These are phyloP conservation scores for Trebouxiophyceae sp. DNA, from an alignment of 163 green algal species.

Conservation along the genomic window DNA sequence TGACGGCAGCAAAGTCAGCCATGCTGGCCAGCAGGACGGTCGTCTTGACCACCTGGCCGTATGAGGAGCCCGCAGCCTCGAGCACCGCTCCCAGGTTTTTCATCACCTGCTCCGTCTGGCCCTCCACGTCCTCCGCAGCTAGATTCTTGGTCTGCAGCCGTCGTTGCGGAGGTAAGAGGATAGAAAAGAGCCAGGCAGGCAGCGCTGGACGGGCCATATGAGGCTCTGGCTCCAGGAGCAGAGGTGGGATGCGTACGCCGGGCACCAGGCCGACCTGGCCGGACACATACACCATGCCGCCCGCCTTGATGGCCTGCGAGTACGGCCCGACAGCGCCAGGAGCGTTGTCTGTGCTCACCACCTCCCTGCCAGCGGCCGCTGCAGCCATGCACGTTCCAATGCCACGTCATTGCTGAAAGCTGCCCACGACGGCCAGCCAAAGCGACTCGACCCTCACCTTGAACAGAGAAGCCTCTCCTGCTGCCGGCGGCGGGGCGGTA, in stretches of 20 bases:
- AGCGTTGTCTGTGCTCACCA: conserved; percentile 66
- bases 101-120: conserved; percentile 83
- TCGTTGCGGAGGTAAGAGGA: neutral
- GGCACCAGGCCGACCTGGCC: conserved; percentile 70
- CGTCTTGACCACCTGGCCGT: conserved; percentile 84
- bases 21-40: conserved; percentile 81
- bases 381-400: too few species aligned
- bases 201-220: too few species aligned
- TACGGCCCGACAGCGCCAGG: conserved; percentile 93
- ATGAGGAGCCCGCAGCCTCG: conserved; percentile 68
- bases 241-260: conserved; percentile 42
- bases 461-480: too few species aligned
- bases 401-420: too few species aligned
- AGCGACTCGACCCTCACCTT: too few species aligned
- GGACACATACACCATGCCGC: conserved; percentile 75
- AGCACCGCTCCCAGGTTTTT: conserved; percentile 94
- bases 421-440: too few species aligned
- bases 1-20: conserved; percentile 88
- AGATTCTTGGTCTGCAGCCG: conserved; percentile 3
- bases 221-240: too few species aligned
- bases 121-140: conserved; percentile 2
- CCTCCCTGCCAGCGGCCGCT: conserved; percentile 17
- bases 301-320: conserved; percentile 85
- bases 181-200: too few species aligned
- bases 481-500: too few species aligned